Evolutionary conservation across 352 stramenopile genomes (phyloP).

Genomic region (Pelagophyceae sp.): DNA sequence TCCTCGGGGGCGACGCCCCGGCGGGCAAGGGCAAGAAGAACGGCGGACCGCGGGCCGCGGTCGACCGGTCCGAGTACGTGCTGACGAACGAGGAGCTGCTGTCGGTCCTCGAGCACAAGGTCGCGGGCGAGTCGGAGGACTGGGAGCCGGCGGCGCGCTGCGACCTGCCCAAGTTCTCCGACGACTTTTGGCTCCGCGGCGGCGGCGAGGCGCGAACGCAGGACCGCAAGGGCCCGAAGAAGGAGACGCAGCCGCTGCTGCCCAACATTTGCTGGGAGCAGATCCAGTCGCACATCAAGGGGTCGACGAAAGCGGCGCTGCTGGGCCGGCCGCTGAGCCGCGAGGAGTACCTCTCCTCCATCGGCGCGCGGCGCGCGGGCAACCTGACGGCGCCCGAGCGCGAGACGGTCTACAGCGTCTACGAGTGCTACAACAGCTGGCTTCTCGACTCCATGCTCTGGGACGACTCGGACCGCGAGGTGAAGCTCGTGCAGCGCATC

Average conservation of each 20-base stretch:
- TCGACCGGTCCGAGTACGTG: neutral
- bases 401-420: neutral
- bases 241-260: neutral
- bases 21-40: too few relatives aligned
- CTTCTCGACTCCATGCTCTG: neutral
- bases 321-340: neutral
- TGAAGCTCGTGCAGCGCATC: neutral
- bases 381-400: neutral
- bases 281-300: slow-evolving; percentile 9
- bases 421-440: neutral
- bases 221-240: neutral
- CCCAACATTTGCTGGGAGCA: neutral
- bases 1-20: too few relatives aligned
- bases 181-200: neutral
- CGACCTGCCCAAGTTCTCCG: neutral
- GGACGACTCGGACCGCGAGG: neutral
- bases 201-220: neutral
- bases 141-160: neutral
- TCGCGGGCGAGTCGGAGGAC: neutral
- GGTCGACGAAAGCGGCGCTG: neutral
- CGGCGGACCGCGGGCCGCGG: neutral
- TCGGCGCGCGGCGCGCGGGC: neutral
- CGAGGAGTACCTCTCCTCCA: neutral
- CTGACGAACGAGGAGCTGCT: neutral
- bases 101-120: neutral